These are phyloP conservation scores for Cutaneotrichosporon spelunceum DNA, from an alignment of 1,284 basidiomycete species.

Conservation along the genomic window DNA sequence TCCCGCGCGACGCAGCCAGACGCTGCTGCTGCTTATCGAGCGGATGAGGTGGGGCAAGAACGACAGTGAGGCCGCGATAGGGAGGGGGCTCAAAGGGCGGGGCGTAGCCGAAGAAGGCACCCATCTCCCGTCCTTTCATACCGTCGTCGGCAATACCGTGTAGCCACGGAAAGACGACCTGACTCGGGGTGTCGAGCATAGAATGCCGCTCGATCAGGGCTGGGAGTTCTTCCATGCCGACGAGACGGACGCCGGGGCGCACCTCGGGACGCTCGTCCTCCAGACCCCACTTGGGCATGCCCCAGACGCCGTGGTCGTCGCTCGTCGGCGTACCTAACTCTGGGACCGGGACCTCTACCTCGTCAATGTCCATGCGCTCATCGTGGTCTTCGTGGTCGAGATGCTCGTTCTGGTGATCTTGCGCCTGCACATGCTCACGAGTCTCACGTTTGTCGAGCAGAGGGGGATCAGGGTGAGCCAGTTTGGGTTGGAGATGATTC, in stretches of 20 bases:
- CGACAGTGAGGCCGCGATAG: constrained; percentile 46
- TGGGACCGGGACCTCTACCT: constrained; percentile 22
- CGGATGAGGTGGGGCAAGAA: constrained; percentile 42
- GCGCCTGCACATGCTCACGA: constrained; percentile 18
- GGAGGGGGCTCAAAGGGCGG: constrained; percentile 49
- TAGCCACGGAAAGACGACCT: constrained; percentile 51
- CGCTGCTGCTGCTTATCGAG: constrained; percentile 24
- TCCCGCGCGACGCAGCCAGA: constrained; percentile 12
- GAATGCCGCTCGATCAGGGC: constrained; percentile 43
- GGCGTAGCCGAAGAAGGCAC: constrained; percentile 47
- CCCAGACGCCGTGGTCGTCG: constrained; percentile 38
- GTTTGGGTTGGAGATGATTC: background rate
- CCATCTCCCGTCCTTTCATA: constrained; percentile 46
- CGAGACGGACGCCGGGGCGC: constrained; percentile 43
- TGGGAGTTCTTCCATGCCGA: constrained; percentile 46
- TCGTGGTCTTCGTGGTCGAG: constrained; percentile 6
- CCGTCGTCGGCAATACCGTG: constrained; percentile 52
- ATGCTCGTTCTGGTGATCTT: constrained; percentile 4
- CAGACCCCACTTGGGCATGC: constrained; percentile 49
- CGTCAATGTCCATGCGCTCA: constrained; percentile 29
- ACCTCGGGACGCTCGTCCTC: constrained; percentile 45
- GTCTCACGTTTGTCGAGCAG: background rate
- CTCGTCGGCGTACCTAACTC: constrained; percentile 21
- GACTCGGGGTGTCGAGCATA: constrained; percentile 46
- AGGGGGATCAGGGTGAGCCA: constrained; percentile 3